Percentiles rank a stretch among this genome's conserved stretches.
phyloP scores from a whole-genome alignment of 1,284 basidiomycete species.

The Schizopora paradoxa region DNA sequence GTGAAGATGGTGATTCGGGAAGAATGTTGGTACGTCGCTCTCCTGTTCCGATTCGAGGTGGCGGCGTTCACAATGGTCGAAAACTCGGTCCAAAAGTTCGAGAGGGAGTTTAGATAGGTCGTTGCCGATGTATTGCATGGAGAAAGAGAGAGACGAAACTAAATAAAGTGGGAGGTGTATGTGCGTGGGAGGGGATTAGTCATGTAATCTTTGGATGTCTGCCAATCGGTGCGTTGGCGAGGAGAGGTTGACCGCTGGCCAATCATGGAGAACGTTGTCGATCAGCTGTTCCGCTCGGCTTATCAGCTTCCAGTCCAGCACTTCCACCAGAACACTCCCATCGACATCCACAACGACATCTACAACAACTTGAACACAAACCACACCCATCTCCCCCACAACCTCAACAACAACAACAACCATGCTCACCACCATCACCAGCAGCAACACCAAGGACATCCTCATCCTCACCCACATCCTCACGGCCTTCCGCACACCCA shows the following conservation, averaged over 20 bases:
- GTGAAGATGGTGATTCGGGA: no score
- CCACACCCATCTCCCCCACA: background rate
- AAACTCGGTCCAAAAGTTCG: no score
- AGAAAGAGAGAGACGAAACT: no score
- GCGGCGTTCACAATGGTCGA: no score
- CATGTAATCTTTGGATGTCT: background rate
- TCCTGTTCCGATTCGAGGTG: no score
- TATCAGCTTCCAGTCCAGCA: constrained; percentile 34
- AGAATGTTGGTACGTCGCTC: no score
- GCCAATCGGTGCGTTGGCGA: constrained; percentile 14
- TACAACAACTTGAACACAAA: constrained; percentile 14
- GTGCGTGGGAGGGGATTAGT: no score
- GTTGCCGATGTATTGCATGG: no score
- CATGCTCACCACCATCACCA: constrained; percentile 23
- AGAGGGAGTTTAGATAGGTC: no score
- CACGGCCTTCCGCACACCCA: constrained; percentile 25
- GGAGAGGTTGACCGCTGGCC: constrained; percentile 29
- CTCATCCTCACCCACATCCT: constrained; percentile 13
- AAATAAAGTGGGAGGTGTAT: no score
- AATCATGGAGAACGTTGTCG: constrained; percentile 57
- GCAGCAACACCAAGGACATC: constrained; percentile 24
- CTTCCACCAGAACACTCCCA: constrained; percentile 7
- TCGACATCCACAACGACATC: constrained; percentile 28
- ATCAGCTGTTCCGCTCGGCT: constrained; percentile 57
- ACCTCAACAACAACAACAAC: constrained; percentile 24